Evolutionary conservation across 2,329 filamentous ascomycete species (phyloP), one percentile per base, ranked within the genome.

Genomic region (Herpotrichia juniperi): DNA sequence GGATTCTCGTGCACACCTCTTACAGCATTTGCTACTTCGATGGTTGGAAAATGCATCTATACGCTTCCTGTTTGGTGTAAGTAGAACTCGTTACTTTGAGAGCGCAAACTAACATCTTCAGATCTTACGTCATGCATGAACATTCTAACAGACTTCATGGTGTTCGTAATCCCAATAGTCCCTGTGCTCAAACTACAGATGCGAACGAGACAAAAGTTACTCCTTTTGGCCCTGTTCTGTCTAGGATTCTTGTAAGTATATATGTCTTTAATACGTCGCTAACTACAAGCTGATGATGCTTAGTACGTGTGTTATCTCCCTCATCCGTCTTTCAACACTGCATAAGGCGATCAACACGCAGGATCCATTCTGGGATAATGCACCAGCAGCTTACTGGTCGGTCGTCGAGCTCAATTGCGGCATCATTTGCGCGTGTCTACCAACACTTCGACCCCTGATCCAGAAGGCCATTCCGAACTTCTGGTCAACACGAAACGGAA

Each of bases 381-480:
- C 57, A 1, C n/a, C 48, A 1, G 44, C 50, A 24, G 51, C 46
- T 22, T 58, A 53, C 28, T 53, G 46, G 44, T 48, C 47, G 3
- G 53, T 51, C 4, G 48, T 59, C 4, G 58, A 61, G 47, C 47
- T 62, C 12, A 60, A 57, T 31, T 50, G 54, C 17, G 59, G 59
- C 10, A 60, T 62, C 26, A 49, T 62, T 3, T 62, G 59, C 44
- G 59, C 59, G 1, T 62, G 55, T 32, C 40, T 62, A 21, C 59
- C 59, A 34, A 60, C 59, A 2, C 39, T 62, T 11, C 59, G 59
- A 4, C 53, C 57, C 1, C 42, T 60, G 1, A 43, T 62, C 16
- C 48, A 48, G 37, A 53, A 53, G 17, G 19, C 53, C 35, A 40
- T 56, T 11, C 59, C 59, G 3, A 42, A 46, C 4, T 24, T 56